Evolutionary conservation across 2,329 filamentous ascomycete species (phyloP).

Genomic region (Ophioceras dolichostomum): DNA sequence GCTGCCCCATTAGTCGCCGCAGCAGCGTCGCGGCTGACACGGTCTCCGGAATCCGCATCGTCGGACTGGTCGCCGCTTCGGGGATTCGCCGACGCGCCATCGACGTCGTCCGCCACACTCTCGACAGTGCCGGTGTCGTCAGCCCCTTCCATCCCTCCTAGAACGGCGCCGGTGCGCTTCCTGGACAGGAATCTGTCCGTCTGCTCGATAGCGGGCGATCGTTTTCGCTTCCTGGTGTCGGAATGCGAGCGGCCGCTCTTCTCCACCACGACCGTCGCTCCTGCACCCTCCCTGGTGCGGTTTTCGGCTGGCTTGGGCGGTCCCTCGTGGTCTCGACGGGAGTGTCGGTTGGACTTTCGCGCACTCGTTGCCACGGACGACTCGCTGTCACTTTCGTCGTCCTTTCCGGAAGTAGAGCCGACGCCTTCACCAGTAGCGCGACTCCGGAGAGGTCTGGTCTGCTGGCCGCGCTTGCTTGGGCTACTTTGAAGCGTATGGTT

Average conservation of each 20-base stretch:
- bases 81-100: conserved; percentile 11
- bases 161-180: conserved; percentile 41
- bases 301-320: conserved; percentile 8
- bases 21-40: no score
- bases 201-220: conserved; percentile 29
- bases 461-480: conserved; percentile 63
- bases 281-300: no score
- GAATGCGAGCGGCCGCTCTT: no score
- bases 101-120: conserved; percentile 11
- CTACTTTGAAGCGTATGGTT: conserved; percentile 45
- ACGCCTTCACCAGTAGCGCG: no score
- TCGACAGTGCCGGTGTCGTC: conserved; percentile 23
- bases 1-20: no score
- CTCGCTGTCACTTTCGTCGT: conserved; percentile 16
- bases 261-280: no score
- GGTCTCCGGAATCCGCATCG: conserved; percentile 13
- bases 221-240: conserved; percentile 37
- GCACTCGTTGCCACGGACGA: not conserved
- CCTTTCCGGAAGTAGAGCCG: conserved; percentile 16
- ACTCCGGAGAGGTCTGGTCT: conserved; percentile 15
- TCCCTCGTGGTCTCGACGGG: conserved; percentile 12
- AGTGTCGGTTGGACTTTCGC: not conserved
- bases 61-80: conserved; percentile 18
- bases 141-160: conserved; percentile 21
- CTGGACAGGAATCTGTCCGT: conserved; percentile 34